These are phyloP conservation scores for Aspergillus bertholletiae DNA, from an alignment of 495 filamentous ascomycete species.

Conservation along the genomic window DNA sequence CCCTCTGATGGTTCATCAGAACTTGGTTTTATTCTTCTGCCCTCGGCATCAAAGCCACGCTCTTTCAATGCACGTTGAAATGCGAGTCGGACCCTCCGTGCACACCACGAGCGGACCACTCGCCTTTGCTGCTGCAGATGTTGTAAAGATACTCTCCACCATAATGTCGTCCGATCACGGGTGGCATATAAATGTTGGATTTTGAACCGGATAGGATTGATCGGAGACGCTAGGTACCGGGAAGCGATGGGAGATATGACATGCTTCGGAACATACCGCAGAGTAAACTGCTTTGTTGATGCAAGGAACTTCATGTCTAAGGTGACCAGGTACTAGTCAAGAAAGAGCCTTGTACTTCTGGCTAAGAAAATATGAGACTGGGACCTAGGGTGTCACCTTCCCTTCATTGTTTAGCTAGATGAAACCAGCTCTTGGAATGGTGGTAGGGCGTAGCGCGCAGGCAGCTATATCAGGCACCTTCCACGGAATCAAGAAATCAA, in stretches of 20 bases:
- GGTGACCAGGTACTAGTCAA: neutral
- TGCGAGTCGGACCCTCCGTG: conserved; percentile 48
- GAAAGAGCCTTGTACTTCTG: neutral
- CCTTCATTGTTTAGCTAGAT: neutral
- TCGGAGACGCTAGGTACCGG: conserved; percentile 24
- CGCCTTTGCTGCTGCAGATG: conserved; percentile 27
- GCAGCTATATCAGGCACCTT: neutral
- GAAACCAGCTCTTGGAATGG: neutral
- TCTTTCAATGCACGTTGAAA: conserved; percentile 52
- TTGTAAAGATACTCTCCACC: conserved; percentile 40
- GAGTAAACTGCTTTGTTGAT: conserved; percentile 14
- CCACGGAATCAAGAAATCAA: neutral
- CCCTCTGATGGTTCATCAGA: neutral
- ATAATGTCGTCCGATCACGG: conserved; percentile 41
- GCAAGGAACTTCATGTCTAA: conserved; percentile 16
- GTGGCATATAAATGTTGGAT: conserved; percentile 29
- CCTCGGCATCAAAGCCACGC: conserved; percentile 53
- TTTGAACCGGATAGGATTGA: conserved; percentile 35
- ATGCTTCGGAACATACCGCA: conserved; percentile 23
- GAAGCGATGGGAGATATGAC: conserved; percentile 25
- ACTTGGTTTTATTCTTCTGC: conserved; percentile 25
- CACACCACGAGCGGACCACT: conserved; percentile 52
- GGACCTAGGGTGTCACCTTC: neutral
- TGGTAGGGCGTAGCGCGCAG: neutral
- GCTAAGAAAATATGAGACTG: neutral